Evolutionary conservation across 352 stramenopile genomes (phyloP), one percentile per base, ranked within the genome.

Genomic region (Phytophthora capsici): DNA sequence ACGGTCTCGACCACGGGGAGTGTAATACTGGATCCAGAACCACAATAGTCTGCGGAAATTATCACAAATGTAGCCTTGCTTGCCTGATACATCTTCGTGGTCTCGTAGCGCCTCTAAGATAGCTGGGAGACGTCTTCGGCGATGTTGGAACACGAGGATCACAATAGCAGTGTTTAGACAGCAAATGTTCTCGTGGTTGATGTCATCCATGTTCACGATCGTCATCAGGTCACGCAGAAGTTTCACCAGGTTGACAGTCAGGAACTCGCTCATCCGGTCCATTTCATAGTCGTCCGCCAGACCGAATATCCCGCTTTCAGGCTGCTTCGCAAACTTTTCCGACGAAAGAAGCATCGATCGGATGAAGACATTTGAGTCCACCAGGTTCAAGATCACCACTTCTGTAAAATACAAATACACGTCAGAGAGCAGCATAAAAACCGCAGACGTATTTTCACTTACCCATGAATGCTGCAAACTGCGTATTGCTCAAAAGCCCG

Each of bases 181-280:
- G 81, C 96, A 99, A 76, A 99, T 98, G 69, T 99, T 99, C 71
- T 99, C 96, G 71, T 99, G 95, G 65, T 98, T 98, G 63, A 99
- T 92, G 49, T 98, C 96, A 20, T 93, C 85, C 55, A 99, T 78
- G 54, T 91, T 86, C n/a, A 99, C 94, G 40, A 98, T 94, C 7
- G 82, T 93, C 85, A 99, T 96, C 41, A 99, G 88, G 75, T 98
- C 90, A 52, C 94, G 90, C n/a, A 99, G 57, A 8, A 99, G 76
- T 4, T 87, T 76, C 26, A 95, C 80, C 23, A 95, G 76, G 69
- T 98, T 97, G 3, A 94, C 69, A 19, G 79, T 72, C 54, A 98
- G 55, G 62, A 98, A 98, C 38, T 91, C 80, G 48, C 78, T 85
- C 82, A 94, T 90, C 20, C 83, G 84, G 48, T 93, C 80, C 80